phyloP scores from a whole-genome alignment of 352 stramenopile species.

The Phytophthora syringae region DNA sequence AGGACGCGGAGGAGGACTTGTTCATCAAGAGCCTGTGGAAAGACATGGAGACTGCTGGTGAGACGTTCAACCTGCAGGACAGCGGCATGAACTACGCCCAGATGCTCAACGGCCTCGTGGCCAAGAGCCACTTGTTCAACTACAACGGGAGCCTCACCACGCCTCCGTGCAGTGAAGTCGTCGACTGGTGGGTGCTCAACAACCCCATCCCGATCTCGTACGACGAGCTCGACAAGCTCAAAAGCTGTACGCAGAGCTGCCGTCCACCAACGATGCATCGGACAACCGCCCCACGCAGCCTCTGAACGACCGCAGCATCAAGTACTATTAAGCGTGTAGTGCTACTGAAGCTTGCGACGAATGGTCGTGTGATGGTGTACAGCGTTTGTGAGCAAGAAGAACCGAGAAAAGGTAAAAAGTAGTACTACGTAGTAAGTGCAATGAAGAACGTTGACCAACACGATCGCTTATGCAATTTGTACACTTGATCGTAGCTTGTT shows the following conservation, averaged over 20 bases:
- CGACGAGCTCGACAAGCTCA: conserved; percentile 39
- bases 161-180: conserved; percentile 60
- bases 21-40: conserved; percentile 60
- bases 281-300: conserved; percentile 61
- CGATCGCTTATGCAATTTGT: not conserved
- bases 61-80: conserved; percentile 48
- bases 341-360: not conserved
- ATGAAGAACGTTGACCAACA: too few species aligned
- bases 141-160: conserved; percentile 70
- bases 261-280: conserved; percentile 41
- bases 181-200: conserved; percentile 70
- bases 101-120: conserved; percentile 52
- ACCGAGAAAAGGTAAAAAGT: not conserved
- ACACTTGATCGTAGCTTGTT: conserved; percentile 17
- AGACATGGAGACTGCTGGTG: conserved; percentile 42
- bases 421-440: not conserved
- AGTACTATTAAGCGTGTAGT: conserved; percentile 46
- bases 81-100: conserved; percentile 64
- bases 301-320: conserved; percentile 54
- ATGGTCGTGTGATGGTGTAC: conserved; percentile 6
- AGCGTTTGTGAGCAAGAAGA: not conserved
- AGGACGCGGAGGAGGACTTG: conserved; percentile 35
- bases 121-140: conserved; percentile 68
- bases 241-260: conserved; percentile 42
- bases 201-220: conserved; percentile 58